phyloP scores from a whole-genome alignment of 208 protist genomes.

The Trypanosoma melophagium region DNA sequence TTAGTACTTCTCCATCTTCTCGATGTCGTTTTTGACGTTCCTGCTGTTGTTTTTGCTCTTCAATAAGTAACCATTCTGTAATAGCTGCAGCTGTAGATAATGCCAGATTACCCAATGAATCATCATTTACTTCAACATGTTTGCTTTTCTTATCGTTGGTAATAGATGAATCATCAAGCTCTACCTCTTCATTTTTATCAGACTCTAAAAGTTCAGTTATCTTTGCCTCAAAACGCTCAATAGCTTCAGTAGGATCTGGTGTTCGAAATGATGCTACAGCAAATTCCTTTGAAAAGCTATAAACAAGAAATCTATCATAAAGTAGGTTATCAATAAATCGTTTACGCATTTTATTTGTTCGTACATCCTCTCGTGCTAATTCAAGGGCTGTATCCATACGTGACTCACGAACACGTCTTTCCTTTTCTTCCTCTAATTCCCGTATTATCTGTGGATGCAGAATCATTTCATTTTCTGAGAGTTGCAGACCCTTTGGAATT shows the following conservation, averaged over 20 bases:
- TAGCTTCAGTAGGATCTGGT: conserved; percentile 47
- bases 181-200: conserved; percentile 26
- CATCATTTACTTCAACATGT: conserved; percentile 4
- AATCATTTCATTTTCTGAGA: conserved; percentile 70
- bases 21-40: conserved; percentile 1
- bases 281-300: conserved; percentile 66
- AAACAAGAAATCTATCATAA: conserved; percentile 90
- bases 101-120: background rate
- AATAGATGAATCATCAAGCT: conserved; percentile 3
- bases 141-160: conserved; percentile 11
- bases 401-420: conserved; percentile 64
- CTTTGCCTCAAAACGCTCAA: conserved; percentile 41
- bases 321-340: conserved; percentile 89
- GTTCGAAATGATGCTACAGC: conserved; percentile 91
- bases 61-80: conserved; percentile 4
- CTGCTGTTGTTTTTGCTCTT: conserved; percentile 6
- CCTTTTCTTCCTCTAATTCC: conserved; percentile 69
- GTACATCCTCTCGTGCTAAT: conserved; percentile 78
- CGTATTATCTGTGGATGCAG: conserved; percentile 85
- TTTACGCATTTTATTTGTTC: conserved; percentile 84
- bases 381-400: conserved; percentile 75
- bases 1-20: conserved; percentile 35
- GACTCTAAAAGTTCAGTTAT: conserved; percentile 72
- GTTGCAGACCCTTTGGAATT: conserved; percentile 39
- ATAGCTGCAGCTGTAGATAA: conserved; percentile 11